Base-by-base conservation (phyloP, 108 stramenopile species). In the Poteriospumella lacustris region DNA sequence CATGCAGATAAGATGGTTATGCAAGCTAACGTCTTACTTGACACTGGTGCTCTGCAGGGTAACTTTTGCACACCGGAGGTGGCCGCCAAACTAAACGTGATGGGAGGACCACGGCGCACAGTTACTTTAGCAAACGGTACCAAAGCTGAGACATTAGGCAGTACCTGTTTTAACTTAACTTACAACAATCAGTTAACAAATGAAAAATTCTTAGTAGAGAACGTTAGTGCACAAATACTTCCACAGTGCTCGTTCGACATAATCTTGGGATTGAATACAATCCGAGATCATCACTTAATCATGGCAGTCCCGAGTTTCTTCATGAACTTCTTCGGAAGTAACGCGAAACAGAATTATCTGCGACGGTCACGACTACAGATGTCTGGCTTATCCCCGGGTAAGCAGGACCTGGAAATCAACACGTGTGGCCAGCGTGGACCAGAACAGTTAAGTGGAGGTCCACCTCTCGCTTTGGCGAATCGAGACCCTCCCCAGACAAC, bases 151-250 rank as follows among this genome's bases (percentile, higher is more conserved):
- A 52, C 47, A 52, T 52, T 52, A 52, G 47, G 47, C 47, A 52
- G 47, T 52, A 52, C 47, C 47, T 52, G 47, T 52, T 52, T 52
- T 52, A 52, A 52, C 47, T 52, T 52, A 52, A 52, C 47, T 52
- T 52, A 52, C 47, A 52, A 52, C 47, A 52, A 52, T 52, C 47
- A 52, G 47, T 52, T 52, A 52, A 52, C 47, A 52, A 52, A 52
- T 52, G 47, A 52, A 52, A 52, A 52, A 52, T 52, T 52, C 47
- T 52, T 52, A 52, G 47, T 52, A 52, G 47, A 52, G 47, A 52
- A 52, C 47, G 47, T 52, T 52, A 52, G 47, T 52, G 47, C 47
- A 52, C 47, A 52, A 52, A 52, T 52, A 52, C 47, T 52, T 52
- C 47, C 47, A 52, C 47, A 52, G 47, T 52, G 47, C 47, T 52